These are phyloP conservation scores for Exophiala sideris DNA, from an alignment of 2,329 filamentous ascomycete species.

Conservation along the genomic window DNA sequence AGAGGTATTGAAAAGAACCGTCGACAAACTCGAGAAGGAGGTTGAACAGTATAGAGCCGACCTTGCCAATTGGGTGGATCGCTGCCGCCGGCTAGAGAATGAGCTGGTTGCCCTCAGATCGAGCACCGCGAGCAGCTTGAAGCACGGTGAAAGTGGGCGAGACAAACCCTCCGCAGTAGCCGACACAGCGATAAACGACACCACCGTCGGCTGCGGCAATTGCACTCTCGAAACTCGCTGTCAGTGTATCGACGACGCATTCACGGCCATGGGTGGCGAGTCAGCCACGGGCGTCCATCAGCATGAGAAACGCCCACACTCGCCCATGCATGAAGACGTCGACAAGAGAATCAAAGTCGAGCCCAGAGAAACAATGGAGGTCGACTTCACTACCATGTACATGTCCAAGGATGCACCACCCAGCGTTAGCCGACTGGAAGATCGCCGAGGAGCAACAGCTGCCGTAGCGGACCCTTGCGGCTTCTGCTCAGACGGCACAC, in stretches of 20 bases:
- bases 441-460: slow-evolving; percentile 33
- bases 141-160: slow-evolving; percentile 37
- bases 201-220: slow-evolving; percentile 60
- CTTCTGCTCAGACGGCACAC: slow-evolving; percentile 78
- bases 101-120: slow-evolving; percentile 48
- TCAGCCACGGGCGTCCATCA: slow-evolving; percentile 39
- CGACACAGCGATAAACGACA: slow-evolving; percentile 33
- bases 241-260: slow-evolving; percentile 56
- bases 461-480: slow-evolving; percentile 67
- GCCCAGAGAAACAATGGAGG: slow-evolving; percentile 52
- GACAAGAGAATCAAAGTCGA: slow-evolving; percentile 56
- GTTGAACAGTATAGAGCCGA: slow-evolving; percentile 61
- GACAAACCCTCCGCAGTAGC: slow-evolving; percentile 37
- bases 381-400: slow-evolving; percentile 61
- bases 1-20: slow-evolving; percentile 54
- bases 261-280: slow-evolving; percentile 43
- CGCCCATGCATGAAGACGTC: slow-evolving; percentile 32
- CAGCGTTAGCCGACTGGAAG: slow-evolving; percentile 52
- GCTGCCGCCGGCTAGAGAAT: slow-evolving; percentile 61
- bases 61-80: slow-evolving; percentile 45
- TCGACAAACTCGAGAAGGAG: slow-evolving; percentile 58
- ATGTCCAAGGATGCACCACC: slow-evolving; percentile 39
- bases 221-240: slow-evolving; percentile 63
- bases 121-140: slow-evolving; percentile 2
- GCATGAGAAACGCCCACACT: slow-evolving; percentile 37